A percentile compares a stretch with the other conserved stretches of the same genome.
These are phyloP conservation scores for Serendipita sp. DNA, from an alignment of 768 basidiomycete genomes.

Conservation along the genomic window DNA sequence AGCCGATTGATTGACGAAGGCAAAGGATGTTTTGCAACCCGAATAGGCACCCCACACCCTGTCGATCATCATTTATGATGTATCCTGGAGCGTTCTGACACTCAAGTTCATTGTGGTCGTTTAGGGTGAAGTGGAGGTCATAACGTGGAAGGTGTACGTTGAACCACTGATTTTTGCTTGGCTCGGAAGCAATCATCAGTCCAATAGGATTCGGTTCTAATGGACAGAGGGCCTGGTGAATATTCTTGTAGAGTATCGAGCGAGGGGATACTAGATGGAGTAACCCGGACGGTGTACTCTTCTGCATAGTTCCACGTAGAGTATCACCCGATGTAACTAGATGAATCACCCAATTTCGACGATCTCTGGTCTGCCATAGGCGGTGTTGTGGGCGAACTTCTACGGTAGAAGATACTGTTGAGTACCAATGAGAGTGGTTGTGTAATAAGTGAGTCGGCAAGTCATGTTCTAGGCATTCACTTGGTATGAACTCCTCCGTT, in stretches of 20 bases:
- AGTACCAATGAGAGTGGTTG: background rate
- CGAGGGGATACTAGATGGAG: background rate
- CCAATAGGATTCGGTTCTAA: background rate
- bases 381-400: background rate
- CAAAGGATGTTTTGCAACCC: conserved; percentile 22
- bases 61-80: background rate
- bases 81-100: background rate
- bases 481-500: conserved; percentile 23
- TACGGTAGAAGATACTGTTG: background rate
- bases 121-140: background rate
- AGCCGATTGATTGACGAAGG: conserved; percentile 27
- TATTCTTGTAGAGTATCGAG: background rate
- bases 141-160: background rate
- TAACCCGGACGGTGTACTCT: background rate
- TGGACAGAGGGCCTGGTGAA: background rate
- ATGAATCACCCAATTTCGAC: background rate
- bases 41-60: conserved; percentile 11
- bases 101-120: conserved; percentile 9
- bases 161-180: background rate
- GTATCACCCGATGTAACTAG: background rate
- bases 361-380: background rate
- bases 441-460: background rate
- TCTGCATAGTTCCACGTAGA: background rate
- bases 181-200: background rate
- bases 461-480: conserved; percentile 3